Evolutionary conservation across 305 asterid genomes (phyloP).

Genomic region (Salvia sclarea): DNA sequence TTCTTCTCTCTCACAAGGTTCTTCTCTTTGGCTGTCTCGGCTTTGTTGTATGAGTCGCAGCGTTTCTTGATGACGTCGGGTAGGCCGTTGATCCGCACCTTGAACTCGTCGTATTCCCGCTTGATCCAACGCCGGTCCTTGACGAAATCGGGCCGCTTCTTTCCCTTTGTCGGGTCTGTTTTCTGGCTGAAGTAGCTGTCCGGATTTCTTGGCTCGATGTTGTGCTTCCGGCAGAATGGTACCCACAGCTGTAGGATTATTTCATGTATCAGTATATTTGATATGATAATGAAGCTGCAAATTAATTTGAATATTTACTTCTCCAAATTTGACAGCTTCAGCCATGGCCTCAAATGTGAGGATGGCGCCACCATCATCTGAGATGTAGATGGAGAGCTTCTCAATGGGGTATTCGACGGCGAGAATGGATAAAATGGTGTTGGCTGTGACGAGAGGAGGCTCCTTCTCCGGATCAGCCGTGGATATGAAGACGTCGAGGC

Average conservation of each 20-base stretch:
- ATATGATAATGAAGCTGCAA: no score
- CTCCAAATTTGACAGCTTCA: conserved; percentile 75
- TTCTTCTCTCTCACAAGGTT: conserved; percentile 50
- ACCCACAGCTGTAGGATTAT: conserved; percentile 79
- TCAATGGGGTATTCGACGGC: conserved; percentile 90
- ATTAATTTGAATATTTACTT: conserved; percentile 46
- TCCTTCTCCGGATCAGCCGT: conserved; percentile 97
- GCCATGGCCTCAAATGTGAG: conserved; percentile 94
- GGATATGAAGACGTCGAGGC: conserved; percentile 80
- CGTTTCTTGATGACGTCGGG: conserved; percentile 75
- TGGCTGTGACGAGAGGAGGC: conserved; percentile 88
- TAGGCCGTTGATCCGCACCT: conserved; percentile 87
- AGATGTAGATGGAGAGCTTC: conserved; percentile 71
- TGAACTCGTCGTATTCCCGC: conserved; percentile 94
- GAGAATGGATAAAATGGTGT: conserved; percentile 79
- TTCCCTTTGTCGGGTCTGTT: conserved; percentile 79
- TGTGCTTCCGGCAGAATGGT: conserved; percentile 91
- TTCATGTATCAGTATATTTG: no score
- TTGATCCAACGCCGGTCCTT: conserved; percentile 97
- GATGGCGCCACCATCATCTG: conserved; percentile 94
- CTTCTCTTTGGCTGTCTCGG: conserved; percentile 56
- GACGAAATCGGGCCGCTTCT: conserved; percentile 79
- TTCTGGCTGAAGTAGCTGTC: conserved; percentile 91
- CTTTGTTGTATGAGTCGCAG: conserved; percentile 66
- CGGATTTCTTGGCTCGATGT: conserved; percentile 92